Evolutionary conservation across 495 filamentous ascomycete species (phyloP).

Genomic region (Lepraria neglecta): DNA sequence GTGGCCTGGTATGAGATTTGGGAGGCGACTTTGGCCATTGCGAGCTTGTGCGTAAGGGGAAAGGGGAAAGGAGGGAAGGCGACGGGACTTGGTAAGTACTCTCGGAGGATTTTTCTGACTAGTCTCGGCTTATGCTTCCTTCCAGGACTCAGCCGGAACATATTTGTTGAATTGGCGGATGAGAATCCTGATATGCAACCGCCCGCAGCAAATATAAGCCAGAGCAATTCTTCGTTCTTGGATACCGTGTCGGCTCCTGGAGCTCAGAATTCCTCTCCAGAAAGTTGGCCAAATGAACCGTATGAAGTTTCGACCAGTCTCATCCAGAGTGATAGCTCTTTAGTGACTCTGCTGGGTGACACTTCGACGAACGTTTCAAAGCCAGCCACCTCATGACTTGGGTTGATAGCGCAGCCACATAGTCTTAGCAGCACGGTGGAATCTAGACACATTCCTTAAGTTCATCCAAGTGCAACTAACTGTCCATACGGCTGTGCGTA

Average conservation of each 20-base stretch:
- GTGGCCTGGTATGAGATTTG: conserved; percentile 6
- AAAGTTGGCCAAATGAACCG: background rate
- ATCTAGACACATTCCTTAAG: too few species aligned
- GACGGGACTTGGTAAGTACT: conserved; percentile 9
- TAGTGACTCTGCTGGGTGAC: background rate
- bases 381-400: background rate
- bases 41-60: background rate
- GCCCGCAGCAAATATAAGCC: background rate
- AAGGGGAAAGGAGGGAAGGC: background rate
- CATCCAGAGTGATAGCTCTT: background rate
- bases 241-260: background rate
- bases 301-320: background rate
- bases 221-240: background rate
- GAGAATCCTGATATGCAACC: background rate
- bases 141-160: conserved; percentile 6
- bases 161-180: conserved; percentile 8
- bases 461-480: too few species aligned
- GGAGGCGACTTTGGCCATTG: background rate
- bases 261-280: background rate
- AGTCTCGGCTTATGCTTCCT: background rate
- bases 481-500: too few species aligned
- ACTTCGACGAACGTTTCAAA: background rate
- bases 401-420: too few species aligned
- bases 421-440: too few species aligned
- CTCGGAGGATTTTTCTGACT: background rate